These are phyloP conservation scores for Colletotrichum euphorbiae DNA, from an alignment of 2,329 filamentous ascomycete genomes.

Conservation along the genomic window DNA sequence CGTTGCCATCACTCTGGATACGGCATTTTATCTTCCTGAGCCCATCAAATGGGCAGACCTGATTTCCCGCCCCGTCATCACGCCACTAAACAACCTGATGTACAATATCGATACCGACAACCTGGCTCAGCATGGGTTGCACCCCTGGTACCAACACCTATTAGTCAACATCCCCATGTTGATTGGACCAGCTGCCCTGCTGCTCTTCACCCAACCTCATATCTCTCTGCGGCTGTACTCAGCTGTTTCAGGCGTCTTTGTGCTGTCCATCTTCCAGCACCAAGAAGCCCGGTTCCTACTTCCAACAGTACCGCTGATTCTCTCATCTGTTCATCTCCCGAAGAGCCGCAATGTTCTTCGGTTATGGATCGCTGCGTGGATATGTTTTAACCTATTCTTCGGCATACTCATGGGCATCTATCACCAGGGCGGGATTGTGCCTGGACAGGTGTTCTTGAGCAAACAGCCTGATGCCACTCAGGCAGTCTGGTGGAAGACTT, in stretches of 20 bases:
- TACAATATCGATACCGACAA: slow-evolving; percentile 80
- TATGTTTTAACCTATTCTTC: slow-evolving; percentile 75
- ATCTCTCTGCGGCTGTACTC: slow-evolving; percentile 74
- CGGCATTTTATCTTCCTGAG: slow-evolving; percentile 79
- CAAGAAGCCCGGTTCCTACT: slow-evolving; percentile 85
- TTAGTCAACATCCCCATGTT: slow-evolving; percentile 78
- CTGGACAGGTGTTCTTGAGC: slow-evolving; percentile 80
- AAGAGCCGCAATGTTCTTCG: slow-evolving; percentile 61
- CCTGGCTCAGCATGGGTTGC: slow-evolving; percentile 79
- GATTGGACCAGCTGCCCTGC: slow-evolving; percentile 74
- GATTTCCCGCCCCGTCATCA: slow-evolving; percentile 74
- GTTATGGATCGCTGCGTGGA: slow-evolving; percentile 72
- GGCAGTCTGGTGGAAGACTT: slow-evolving; percentile 88
- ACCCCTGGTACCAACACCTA: slow-evolving; percentile 83
- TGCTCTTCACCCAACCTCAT: slow-evolving; percentile 69
- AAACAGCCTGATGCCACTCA: slow-evolving; percentile 75
- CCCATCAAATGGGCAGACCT: slow-evolving; percentile 74
- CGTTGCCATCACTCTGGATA: slow-evolving; percentile 85
- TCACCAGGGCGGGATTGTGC: slow-evolving; percentile 83
- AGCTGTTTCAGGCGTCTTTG: slow-evolving; percentile 76
- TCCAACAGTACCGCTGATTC: slow-evolving; percentile 79
- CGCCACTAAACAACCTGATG: slow-evolving; percentile 80
- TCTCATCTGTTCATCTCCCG: slow-evolving; percentile 78
- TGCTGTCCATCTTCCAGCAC: slow-evolving; percentile 80
- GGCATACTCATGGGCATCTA: slow-evolving; percentile 83